A percentile compares a stretch with the other conserved stretches of the same genome.
These are phyloP conservation scores for Cyberlindnera misumaiensis DNA, from an alignment of 805 yeast genomes.

Conservation along the genomic window DNA sequence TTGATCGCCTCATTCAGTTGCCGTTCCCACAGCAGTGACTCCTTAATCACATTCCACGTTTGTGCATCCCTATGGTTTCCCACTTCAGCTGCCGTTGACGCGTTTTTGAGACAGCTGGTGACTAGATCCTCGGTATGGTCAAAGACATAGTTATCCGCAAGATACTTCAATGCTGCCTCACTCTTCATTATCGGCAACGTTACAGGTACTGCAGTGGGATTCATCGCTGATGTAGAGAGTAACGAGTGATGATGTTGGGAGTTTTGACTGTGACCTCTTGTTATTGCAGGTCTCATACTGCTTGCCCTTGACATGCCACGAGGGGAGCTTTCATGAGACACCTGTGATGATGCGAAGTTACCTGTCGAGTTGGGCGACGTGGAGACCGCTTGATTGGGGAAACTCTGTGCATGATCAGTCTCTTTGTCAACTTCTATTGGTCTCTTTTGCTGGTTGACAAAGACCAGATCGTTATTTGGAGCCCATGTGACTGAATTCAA, in stretches of 20 bases:
- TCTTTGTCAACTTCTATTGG: conserved; percentile 1
- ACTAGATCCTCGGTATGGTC: conserved; percentile 40
- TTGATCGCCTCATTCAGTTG: conserved; percentile 5
- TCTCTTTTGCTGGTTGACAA: conserved; percentile 40
- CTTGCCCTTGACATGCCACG: conserved; percentile 21
- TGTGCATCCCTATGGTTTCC: conserved; percentile 49
- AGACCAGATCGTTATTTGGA: conserved; percentile 40
- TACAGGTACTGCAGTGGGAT: conserved; percentile 21
- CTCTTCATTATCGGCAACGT: conserved; percentile 19
- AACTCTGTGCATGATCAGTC: background rate
- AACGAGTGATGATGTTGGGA: conserved; percentile 7
- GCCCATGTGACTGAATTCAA: conserved; percentile 55
- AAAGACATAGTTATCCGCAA: conserved; percentile 43
- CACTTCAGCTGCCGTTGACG: conserved; percentile 47
- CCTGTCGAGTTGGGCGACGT: background rate
- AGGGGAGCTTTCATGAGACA: conserved; percentile 10
- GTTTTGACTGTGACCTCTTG: conserved; percentile 13
- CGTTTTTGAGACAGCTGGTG: conserved; percentile 47
- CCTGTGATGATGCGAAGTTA: background rate
- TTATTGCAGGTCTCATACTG: conserved; percentile 15
- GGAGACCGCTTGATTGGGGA: conserved; percentile 14
- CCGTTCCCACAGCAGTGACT: conserved; percentile 34
- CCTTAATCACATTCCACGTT: conserved; percentile 54
- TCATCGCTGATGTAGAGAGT: conserved; percentile 12
- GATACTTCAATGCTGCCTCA: conserved; percentile 33